Evolutionary conservation across 306 rosid species (phyloP).

Genomic region (Cyamopsis tetragonoloba): DNA sequence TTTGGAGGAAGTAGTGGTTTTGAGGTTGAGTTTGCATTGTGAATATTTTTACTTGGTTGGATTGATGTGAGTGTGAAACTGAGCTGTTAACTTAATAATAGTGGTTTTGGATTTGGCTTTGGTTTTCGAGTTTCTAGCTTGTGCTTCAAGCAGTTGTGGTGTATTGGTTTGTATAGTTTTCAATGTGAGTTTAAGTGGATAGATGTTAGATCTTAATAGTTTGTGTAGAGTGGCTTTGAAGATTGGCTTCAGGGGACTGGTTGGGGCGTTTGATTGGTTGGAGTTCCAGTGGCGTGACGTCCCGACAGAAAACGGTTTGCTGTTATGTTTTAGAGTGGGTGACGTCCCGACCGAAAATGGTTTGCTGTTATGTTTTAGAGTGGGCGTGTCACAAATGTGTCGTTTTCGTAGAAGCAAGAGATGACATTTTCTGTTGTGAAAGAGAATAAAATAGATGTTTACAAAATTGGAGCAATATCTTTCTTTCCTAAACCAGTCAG

Average conservation of each 20-base stretch:
- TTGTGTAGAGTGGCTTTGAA: constrained; percentile 10
- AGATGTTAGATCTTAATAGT: constrained; percentile 27
- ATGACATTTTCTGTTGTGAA: background rate
- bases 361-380: background rate
- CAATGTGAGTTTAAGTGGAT: constrained; percentile 15
- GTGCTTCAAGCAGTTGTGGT: constrained; percentile 16
- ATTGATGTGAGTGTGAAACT: constrained; percentile 33
- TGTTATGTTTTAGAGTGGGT: background rate
- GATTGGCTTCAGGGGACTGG: background rate
- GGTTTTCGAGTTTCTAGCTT: constrained; percentile 10
- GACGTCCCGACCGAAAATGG: too few species aligned
- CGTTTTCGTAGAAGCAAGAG: background rate
- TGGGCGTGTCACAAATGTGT: background rate
- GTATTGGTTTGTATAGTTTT: constrained; percentile 19
- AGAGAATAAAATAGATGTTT: background rate
- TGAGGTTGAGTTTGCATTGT: constrained; percentile 32
- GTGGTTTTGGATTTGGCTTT: constrained; percentile 17
- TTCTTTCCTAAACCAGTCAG: background rate
- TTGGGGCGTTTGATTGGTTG: constrained; percentile 15
- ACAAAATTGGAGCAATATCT: background rate
- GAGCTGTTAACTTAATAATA: constrained; percentile 35
- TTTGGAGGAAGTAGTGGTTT: constrained; percentile 28
- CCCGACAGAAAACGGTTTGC: background rate
- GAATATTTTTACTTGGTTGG: constrained; percentile 24
- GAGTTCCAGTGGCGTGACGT: constrained; percentile 5